Evolutionary conservation across 768 basidiomycete species (phyloP), one percentile per base, ranked within the genome.

Genomic region (Russula foetens): DNA sequence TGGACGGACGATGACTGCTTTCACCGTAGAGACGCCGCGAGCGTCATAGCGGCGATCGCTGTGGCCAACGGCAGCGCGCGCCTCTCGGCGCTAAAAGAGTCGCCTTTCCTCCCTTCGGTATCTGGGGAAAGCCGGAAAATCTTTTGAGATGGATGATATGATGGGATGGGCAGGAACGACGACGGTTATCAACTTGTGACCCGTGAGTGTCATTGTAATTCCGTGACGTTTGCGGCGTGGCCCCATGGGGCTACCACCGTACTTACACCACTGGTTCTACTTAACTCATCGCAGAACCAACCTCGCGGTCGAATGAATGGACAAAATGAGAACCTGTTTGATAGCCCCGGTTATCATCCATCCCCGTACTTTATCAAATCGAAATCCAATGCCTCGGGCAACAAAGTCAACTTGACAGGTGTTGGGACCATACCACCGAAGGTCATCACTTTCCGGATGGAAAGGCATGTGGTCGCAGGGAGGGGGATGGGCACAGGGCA

Each of bases 71-170:
- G 61, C 2, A 48, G 35, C 0, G 67, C 65, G 2, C 63, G 67
- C 21, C 63, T 74, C 1, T 70, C 72, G 24, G 38, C 69, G 21
- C 52, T 69, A 7, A 71, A 69, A 47, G 69, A 72, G 33, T 72
- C 72, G 14, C 46, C 68, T 1, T 74, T 72, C 55, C 52, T 74
- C 7, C 72, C 70, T 11, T 64, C 73, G 2, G 53, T 74, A 3
- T 63, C 71, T 11, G 61, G 63, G n/a, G 58, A 62, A 3, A 52
- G 48, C 5, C 51, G 55, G 15, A 43, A 58, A 29, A 38, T 63
- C 3, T 59, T 61, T 12, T 57, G 38, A 49, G 19, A 17, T 19
- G 12, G 4, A 17, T 19, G 17, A 3, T 3, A 12, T 11, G 11
- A 4, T 12, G 9, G 35, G 9, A 24, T 17, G 7, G 21, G 14